Evolutionary conservation across 148 eudicot species (phyloP).

Genomic region (Chenopodium berlandieri): DNA sequence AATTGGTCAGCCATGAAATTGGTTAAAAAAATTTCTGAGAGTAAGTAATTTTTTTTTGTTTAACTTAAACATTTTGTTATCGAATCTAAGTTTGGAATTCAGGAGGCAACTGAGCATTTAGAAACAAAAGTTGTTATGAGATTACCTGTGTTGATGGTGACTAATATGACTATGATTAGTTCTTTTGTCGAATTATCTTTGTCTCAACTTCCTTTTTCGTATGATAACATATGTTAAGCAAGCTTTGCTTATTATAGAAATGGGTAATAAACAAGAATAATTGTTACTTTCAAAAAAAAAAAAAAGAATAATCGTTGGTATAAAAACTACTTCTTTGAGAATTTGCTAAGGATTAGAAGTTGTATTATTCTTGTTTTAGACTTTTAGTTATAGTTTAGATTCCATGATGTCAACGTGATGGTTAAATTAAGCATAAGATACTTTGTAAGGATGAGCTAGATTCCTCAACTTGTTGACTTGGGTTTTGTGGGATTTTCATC

Average conservation of each 20-base stretch:
- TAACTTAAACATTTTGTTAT: not conserved
- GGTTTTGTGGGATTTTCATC: not conserved
- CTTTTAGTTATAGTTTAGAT: not conserved
- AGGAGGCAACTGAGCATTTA: not conserved
- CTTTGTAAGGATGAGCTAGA: not conserved
- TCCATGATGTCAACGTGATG: not conserved
- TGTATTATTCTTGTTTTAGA: slow-evolving; percentile 1
- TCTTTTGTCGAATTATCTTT: not conserved
- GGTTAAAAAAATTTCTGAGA: not conserved
- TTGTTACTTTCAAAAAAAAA: not conserved
- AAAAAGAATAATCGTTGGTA: not conserved
- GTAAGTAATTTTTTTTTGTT: not conserved
- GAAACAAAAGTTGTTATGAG: slow-evolving; percentile 22
- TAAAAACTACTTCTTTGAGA: not conserved
- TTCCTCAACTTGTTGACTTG: not conserved
- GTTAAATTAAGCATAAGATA: not conserved
- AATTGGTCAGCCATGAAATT: slow-evolving; percentile 16
- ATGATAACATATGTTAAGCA: slow-evolving; percentile 9
- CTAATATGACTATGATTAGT: not conserved
- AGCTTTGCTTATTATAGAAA: slow-evolving; percentile 10
- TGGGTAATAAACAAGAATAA: slow-evolving; percentile 1
- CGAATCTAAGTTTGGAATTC: not conserved
- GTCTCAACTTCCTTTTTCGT: not conserved
- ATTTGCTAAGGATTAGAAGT: not conserved
- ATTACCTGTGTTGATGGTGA: slow-evolving; percentile 25